phyloP scores from a whole-genome alignment of 2,329 filamentous ascomycete species.

The Fusarium tupiense region DNA sequence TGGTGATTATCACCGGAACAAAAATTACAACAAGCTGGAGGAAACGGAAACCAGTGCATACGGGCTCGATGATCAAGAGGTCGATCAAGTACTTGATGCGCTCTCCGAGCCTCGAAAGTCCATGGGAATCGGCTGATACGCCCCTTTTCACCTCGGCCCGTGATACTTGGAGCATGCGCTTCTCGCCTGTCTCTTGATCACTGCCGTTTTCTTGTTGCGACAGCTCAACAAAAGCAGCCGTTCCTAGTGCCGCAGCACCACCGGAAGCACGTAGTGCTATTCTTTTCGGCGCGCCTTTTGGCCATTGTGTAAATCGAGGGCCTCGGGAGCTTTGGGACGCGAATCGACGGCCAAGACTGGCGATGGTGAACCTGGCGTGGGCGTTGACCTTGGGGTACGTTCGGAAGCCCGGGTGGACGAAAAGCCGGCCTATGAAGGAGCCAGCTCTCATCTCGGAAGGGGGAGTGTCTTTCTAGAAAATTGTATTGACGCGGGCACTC shows the following conservation, averaged over 20 bases:
- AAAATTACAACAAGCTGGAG: constrained; percentile 89
- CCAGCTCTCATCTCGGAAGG: constrained; percentile 57
- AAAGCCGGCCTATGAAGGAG: constrained; percentile 56
- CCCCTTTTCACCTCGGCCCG: constrained; percentile 78
- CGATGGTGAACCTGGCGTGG: constrained; percentile 6
- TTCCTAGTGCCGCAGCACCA: constrained; percentile 59
- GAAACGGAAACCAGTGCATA: constrained; percentile 89
- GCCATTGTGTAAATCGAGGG: constrained; percentile 43
- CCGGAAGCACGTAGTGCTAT: constrained; percentile 53
- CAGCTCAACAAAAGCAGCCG: constrained; percentile 66
- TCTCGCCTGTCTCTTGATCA: constrained; percentile 74
- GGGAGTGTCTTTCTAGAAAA: constrained; percentile 17
- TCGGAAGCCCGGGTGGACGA: constrained; percentile 51
- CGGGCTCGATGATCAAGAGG: constrained; percentile 80
- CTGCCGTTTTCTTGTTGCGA: constrained; percentile 64
- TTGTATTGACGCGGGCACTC: constrained; percentile 9
- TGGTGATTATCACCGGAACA: constrained; percentile 83
- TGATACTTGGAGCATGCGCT: constrained; percentile 87
- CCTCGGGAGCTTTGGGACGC: constrained; percentile 40
- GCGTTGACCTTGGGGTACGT: constrained; percentile 35
- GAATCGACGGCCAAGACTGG: constrained; percentile 34
- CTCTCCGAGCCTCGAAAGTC: constrained; percentile 67
- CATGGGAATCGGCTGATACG: constrained; percentile 69
- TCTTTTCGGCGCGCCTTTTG: constrained; percentile 25
- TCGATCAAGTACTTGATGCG: constrained; percentile 75